A percentile compares a stretch with the other conserved stretches of the same genome.
Evolutionary conservation across 352 stramenopile genomes (phyloP).

Genomic region (Phytopythium litorale): DNA sequence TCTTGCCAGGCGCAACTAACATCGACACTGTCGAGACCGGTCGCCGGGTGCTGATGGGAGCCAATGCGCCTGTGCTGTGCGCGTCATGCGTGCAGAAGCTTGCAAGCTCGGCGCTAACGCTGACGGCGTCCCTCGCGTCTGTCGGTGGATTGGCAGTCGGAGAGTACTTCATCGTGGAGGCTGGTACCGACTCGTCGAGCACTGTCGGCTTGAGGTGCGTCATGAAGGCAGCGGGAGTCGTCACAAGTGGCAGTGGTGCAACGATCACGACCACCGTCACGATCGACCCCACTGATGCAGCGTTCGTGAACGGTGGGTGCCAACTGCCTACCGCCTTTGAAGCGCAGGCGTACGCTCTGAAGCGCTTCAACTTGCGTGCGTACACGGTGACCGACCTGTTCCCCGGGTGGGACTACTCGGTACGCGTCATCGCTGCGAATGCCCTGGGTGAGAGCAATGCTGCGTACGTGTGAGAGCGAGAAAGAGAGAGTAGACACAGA

Average conservation of each 20-base stretch:
- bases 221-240: slow-evolving; percentile 23
- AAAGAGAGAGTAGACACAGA: neutral
- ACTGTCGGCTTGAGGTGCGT: slow-evolving; percentile 31
- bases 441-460: slow-evolving; percentile 38
- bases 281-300: slow-evolving; percentile 21
- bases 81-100: slow-evolving; percentile 58
- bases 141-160: slow-evolving; percentile 8
- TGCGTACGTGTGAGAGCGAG: slow-evolving; percentile 2
- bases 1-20: slow-evolving; percentile 18
- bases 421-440: slow-evolving; percentile 46
- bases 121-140: slow-evolving; percentile 27
- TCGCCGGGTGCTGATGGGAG: slow-evolving; percentile 22
- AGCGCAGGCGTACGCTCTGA: slow-evolving; percentile 50
- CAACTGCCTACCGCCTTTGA: slow-evolving; percentile 45
- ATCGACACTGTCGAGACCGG: slow-evolving; percentile 15
- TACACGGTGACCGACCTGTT: slow-evolving; percentile 53
- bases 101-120: slow-evolving; percentile 27
- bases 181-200: neutral
- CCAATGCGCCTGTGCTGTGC: slow-evolving; percentile 38
- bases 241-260: slow-evolving; percentile 1
- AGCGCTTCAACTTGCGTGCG: slow-evolving; percentile 58
- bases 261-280: slow-evolving; percentile 16
- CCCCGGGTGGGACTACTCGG: slow-evolving; percentile 65
- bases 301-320: slow-evolving; percentile 25
- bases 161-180: slow-evolving; percentile 70